Percentiles rank a stretch among this genome's conserved stretches.
phyloP scores from a whole-genome alignment of 306 rosid genomes.

The Quercus bicolor region DNA sequence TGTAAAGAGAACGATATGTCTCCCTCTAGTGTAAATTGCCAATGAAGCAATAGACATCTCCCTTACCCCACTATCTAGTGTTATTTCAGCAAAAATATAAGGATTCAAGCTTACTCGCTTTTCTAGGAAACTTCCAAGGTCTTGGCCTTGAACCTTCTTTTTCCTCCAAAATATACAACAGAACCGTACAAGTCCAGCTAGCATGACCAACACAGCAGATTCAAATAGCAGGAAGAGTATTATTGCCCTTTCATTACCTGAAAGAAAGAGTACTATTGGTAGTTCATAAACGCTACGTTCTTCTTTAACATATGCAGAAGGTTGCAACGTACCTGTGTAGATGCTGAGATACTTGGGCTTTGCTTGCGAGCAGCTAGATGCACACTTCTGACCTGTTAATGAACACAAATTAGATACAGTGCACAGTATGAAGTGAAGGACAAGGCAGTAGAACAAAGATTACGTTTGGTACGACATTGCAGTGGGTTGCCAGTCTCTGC shows the following conservation, averaged over 20 bases:
- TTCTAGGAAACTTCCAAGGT: constrained; percentile 61
- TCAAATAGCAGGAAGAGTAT: constrained; percentile 59
- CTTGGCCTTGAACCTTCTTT: constrained; percentile 60
- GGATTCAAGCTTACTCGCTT: constrained; percentile 47
- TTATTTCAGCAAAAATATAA: neutral
- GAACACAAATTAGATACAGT: constrained; percentile 3
- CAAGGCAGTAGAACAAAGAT: constrained; percentile 1
- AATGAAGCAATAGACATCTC: neutral
- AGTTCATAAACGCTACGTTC: neutral
- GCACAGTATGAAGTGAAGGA: neutral
- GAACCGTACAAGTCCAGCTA: constrained; percentile 56
- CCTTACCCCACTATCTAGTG: neutral
- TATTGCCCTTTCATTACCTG: constrained; percentile 61
- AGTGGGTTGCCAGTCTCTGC: constrained; percentile 57
- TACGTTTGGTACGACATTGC: constrained; percentile 60
- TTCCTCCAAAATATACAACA: constrained; percentile 72
- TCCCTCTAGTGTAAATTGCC: too few relatives aligned
- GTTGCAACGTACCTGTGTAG: constrained; percentile 54
- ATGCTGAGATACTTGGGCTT: constrained; percentile 51
- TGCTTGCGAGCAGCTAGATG: constrained; percentile 69
- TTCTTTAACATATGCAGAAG: constrained; percentile 1
- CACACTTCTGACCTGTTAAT: constrained; percentile 52
- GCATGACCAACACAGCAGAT: constrained; percentile 36
- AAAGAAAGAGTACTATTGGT: neutral
- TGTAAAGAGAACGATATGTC: too few relatives aligned